Evolutionary conservation across 495 filamentous ascomycete genomes (phyloP), one percentile per base, ranked within the genome.

Genomic region (Parathielavia appendiculata): DNA sequence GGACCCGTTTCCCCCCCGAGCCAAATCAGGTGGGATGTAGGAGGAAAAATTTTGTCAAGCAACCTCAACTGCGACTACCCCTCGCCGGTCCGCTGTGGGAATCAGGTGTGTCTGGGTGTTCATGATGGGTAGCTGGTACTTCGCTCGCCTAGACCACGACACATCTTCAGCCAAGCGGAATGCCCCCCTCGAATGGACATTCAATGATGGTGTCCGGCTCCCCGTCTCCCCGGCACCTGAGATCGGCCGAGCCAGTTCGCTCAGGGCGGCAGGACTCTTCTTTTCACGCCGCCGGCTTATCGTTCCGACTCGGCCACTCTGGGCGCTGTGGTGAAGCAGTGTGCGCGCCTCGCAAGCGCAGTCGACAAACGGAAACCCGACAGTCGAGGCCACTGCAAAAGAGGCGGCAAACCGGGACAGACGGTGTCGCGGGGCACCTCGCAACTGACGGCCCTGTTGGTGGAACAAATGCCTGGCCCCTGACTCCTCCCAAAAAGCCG

Each of bases 1-100:
- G 59, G 47, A 51, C 43, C 46, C 32, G 46, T 23, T 19, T 39
- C 20, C 56, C 58, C 43, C 56, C 56, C 7, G 34, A 47, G 47
- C 54, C 23, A 41, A 36, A 40, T 16, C 19, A 17, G 40, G 19
- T 52, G 36, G n/a, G 65, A 50, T 66, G 60, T 59, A 66, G 22
- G 63, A 63, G 56, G 63, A 56, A 65, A n/a, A 66, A 56, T 22
- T 62, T 51, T 13, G 54, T 58, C 40, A 13, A 11, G 45, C 54
- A 26, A 52, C 40, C 23, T 51, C 44, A 34, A 23, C 46, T 51
- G 44, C 55, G 46, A 58, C 51, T 56, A 45, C 60, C 23, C 55
- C 47, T 19, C 16, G 19, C 35, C 53, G 13, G 17, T 9, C 50
- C 30, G 35, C 41, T 17, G 22, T 49, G 35, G 22, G 35, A 23